Evolutionary conservation across 345 rosid genomes (phyloP), one percentile per base, ranked within the genome.

Genomic region (Iberis pinnata): DNA sequence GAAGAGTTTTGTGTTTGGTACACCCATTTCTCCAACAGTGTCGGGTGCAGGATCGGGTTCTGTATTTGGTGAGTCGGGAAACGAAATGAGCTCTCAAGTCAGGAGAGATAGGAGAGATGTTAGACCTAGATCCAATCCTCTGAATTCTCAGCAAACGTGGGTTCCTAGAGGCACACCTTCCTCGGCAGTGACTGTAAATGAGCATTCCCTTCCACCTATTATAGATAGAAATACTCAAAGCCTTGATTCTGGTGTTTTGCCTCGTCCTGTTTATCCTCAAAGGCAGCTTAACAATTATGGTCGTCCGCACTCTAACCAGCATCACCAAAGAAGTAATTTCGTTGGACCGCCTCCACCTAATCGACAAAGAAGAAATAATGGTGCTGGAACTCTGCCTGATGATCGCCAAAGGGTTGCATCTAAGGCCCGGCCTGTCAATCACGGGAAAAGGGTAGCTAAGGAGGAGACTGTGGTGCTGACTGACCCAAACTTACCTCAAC

Each of bases 401-500:
- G 62, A 63, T 66, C 60, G 63, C 24, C 65, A 52, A 12, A 48
- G 76, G 64, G 70, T 63, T 13, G 69, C 55, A 32, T 26, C 70
- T 1, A 73, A 78, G 60, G 60, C 59, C 7, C 63, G 69, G 46
- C 60, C 72, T 33, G 41, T 43, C 17, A 64, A 74, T 72, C 75
- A 73, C 35, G 76, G 75, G 69, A 73, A 46, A 25, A 65, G 55
- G 65, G 64, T 56, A 44, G 71, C 50, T 54, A 53, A 56, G 59
- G 49, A 49, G 60, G 79, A 44, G 31, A 62, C 45, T 45, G 48
- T 58, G 59, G 67, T 36, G 36, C 12, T 22, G 43, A 68, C 67
- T 35, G 86, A 88, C 56, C 84, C 67, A 0, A 83, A 74, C 71
- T 58, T 88, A 72, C 95, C 98, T 12, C 95, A 79, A 58, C 87